Evolutionary conservation across 75 land plant genomes (phyloP), one percentile per base, ranked within the genome.

Genomic region (Sequoia sempervirens): DNA sequence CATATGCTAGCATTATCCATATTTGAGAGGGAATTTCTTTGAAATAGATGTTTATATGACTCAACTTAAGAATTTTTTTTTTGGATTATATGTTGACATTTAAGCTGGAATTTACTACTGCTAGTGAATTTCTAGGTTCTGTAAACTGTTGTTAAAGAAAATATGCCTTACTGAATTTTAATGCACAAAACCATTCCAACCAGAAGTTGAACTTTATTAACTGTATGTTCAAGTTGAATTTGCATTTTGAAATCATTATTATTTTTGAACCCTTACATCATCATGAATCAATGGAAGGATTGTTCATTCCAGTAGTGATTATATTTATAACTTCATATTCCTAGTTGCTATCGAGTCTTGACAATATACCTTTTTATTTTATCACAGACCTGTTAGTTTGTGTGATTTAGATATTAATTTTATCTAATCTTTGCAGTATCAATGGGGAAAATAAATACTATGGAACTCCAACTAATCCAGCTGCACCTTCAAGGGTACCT

Each of bases 381-480:
- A 11, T 70, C 36, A 70, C 36, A 70, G 32, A 32, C 36, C 32
- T 61, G 26, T 20, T 56, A 23, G 66, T 26, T 61, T 61, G 7
- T 23, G n/a, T 23, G 66, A 20, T 61, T 61, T 28, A 1, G 66
- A 61, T 61, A 4, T 61, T 26, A 26, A 61, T 1, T 61, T 69
- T 83, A 50, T 41, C 8, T 74, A 54, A 70, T 53, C 20, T 72
- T 86, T 70, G 53, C 85, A 93, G 98, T 28, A 84, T 95, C 7
- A 83, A 80, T 34, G 98, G 97, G 14, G 93, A 92, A 82, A 96
- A 93, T 61, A 75, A 70, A 68, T 89, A 95, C 83, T 95, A 92
- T 90, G 97, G 94, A 64, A 95, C 93, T 8, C 99, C 99, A 23
- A 84, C 79, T 26, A 96, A 96, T 83, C 96, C 97, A 78, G 85